Evolutionary conservation across 2,329 filamentous ascomycete species (phyloP), one percentile per base, ranked within the genome.

Genomic region (Aspergillus aculeatus): DNA sequence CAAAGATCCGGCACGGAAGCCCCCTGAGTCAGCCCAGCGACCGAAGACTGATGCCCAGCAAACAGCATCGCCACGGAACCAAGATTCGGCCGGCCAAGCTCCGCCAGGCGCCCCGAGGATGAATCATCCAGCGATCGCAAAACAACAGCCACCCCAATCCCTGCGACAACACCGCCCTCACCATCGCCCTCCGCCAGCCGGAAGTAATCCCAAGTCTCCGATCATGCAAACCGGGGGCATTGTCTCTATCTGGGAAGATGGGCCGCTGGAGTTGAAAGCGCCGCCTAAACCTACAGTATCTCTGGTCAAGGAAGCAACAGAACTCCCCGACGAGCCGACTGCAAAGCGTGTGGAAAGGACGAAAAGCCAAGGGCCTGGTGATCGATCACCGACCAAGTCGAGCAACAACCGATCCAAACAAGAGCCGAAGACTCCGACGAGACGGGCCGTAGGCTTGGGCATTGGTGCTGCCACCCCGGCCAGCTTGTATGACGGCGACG

Each of bases 401-500:
- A 62, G 60, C 44, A 58, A 63, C 44, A 58, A 62, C 23, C 54
- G 59, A 16, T 50, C 64, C 35, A 61, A 61, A 23, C 64, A 64
- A n/a, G 68, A 60, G 12, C 62, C 67, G 58, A 68, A 57, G 21
- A 75, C 71, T 2, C 72, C 73, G 1, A 68, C 62, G 16, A 64
- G 66, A 24, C 71, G 72, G 58, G 56, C 62, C 0, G 60, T 72
- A 12, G 71, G 69, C 3, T 62, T 73, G 47, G 72, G 72, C 2
- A 66, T 71, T 56, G 71, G 67, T 6, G 64, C 63, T 49, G 69
- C 70, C n/a, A 81, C 77, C 51, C 78, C 78, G 38, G 76, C 68
- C 55, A 82, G 80, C 68, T 65, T 81, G 63, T 82, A 82, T 66
- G 80, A 82, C 62, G 62, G 73, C 19, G 68, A 76, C 54, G 69